Conservation (phyloP, 768 basidiomycete species). For the Phlebiopsis gigantea region DNA sequence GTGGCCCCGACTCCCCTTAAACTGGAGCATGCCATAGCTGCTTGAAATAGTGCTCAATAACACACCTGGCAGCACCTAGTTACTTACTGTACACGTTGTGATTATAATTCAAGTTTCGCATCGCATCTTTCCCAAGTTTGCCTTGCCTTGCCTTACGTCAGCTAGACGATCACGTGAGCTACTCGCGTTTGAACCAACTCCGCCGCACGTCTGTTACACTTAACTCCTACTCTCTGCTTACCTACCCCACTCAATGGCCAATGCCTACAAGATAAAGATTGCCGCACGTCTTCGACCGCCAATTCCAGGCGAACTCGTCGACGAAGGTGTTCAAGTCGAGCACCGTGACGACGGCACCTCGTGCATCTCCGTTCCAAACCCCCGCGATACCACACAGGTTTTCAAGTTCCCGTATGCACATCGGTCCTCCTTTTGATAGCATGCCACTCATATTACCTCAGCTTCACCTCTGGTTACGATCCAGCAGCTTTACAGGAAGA, state of each 20-base stretch:
- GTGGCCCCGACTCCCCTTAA: not conserved
- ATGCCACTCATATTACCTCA: conserved; percentile 19
- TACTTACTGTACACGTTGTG: not conserved
- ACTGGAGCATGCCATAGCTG: not conserved
- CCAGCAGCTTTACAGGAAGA: conserved; percentile 65
- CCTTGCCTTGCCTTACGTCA: not conserved
- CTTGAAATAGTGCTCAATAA: too few relatives aligned
- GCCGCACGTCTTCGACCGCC: conserved; percentile 66
- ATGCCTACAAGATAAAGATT: conserved; percentile 52
- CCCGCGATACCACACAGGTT: conserved; percentile 60
- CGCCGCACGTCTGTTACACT: not conserved
- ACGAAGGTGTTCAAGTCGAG: conserved; percentile 52
- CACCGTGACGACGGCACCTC: conserved; percentile 36
- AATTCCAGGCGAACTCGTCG: conserved; percentile 56
- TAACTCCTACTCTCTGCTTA: not conserved
- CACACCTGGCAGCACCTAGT: not conserved
- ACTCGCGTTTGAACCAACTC: not conserved
- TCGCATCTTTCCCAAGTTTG: not conserved
- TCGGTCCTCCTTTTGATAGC: not conserved
- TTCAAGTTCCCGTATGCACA: conserved; percentile 69
- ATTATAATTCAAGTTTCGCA: not conserved
- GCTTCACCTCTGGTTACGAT: conserved; percentile 75
- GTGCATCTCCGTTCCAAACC: conserved; percentile 63
- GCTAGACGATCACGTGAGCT: not conserved
- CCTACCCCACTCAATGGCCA: conserved; percentile 8